Evolutionary conservation across 2,329 filamentous ascomycete species (phyloP).

Genomic region (Calonectria fujianensis): DNA sequence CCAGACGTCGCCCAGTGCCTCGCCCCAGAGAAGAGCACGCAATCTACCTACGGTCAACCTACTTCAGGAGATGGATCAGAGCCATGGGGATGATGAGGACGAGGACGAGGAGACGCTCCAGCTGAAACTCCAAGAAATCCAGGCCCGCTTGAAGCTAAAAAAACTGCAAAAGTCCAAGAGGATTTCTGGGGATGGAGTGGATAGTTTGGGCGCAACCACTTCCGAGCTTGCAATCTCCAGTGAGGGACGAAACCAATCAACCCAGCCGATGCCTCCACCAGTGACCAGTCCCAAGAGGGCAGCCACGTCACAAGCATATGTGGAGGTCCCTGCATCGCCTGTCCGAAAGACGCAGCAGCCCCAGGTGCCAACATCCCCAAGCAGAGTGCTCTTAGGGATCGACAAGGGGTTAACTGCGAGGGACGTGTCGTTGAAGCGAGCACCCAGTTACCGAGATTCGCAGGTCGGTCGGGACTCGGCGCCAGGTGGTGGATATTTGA

Average conservation of each 20-base stretch:
- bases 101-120: slow-evolving; percentile 88
- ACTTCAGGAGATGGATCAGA: slow-evolving; percentile 56
- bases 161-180: slow-evolving; percentile 78
- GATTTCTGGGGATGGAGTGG: slow-evolving; percentile 44
- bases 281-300: slow-evolving; percentile 47
- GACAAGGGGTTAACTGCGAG: slow-evolving; percentile 89
- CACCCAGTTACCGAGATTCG: slow-evolving; percentile 68
- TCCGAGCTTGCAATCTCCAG: slow-evolving; percentile 52
- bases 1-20: slow-evolving; percentile 80
- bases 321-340: slow-evolving; percentile 86
- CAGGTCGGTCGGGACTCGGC: slow-evolving; percentile 43
- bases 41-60: slow-evolving; percentile 57
- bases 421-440: slow-evolving; percentile 89
- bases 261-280: slow-evolving; percentile 55
- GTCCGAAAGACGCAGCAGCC: slow-evolving; percentile 75
- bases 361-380: slow-evolving; percentile 81
- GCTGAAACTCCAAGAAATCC: slow-evolving; percentile 89
- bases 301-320: slow-evolving; percentile 58
- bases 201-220: slow-evolving; percentile 44
- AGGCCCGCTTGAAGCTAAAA: slow-evolving; percentile 91
- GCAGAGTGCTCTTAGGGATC: slow-evolving; percentile 87
- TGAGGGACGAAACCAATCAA: slow-evolving; percentile 45
- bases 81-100: slow-evolving; percentile 63
- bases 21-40: slow-evolving; percentile 66
- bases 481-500: slow-evolving; percentile 64